Evolutionary conservation across 2,329 filamentous ascomycete genomes (phyloP), one percentile per base, ranked within the genome.

Genomic region (Paecilomyces fulvus): DNA sequence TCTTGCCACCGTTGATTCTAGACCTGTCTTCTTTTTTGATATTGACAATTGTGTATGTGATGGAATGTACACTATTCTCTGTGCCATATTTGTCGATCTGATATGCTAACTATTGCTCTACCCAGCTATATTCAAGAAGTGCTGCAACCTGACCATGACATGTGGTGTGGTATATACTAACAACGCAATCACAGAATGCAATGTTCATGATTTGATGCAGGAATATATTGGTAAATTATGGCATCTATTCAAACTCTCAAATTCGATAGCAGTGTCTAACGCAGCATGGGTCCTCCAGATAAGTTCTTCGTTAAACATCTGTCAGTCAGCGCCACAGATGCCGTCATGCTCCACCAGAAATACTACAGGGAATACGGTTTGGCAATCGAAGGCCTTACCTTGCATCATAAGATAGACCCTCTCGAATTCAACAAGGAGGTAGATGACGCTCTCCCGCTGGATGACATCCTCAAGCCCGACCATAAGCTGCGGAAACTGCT

Each of bases 281-380:
- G 14, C 37, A 9, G 37, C 43, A 21, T 25, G 11, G 14, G 37
- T 4, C 6, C 21, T 51, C 8, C 58, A 82, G 81, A 86, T 68
- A 69, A 78, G 56, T 86, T 84, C 70, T 85, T 86, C 65, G 72
- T 80, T 61, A 77, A 74, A 54, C 90, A 96, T 70, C 83, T 97
- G 3, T 82, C 85, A 21, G 77, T 97, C 2, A 80, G 83, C 1
- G 79, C 80, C 63, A 81, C 90, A 55, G 92, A 97, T 58, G 94
- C 94, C n/a, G 84, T 84, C 58, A 82, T 86, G 65, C 83, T 99
- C 25, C 94, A 97, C 73, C 80, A 85, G 71, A 89, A 92, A 65
- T 99, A 99, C 78, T 99, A 97, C 77, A 87, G 86, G 67, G 91
- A 89, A 71, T 99, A 99, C 70, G 94, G 95, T 30, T 83, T 99